phyloP scores from a whole-genome alignment of 108 stramenopile species.

The Poteriospumella lacustris region DNA sequence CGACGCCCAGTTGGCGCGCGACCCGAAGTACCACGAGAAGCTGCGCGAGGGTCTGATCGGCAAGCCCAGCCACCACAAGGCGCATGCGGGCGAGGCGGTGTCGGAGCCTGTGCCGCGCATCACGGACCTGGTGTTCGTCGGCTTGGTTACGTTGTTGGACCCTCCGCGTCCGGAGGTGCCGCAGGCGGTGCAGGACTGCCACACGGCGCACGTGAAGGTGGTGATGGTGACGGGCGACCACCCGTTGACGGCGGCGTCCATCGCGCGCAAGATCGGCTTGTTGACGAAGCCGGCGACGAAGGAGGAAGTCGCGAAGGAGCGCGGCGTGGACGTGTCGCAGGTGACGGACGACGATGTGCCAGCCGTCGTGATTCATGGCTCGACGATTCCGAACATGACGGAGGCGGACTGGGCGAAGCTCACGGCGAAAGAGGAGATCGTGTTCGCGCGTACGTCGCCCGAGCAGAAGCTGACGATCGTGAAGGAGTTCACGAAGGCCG shows the following conservation, averaged over 20 bases:
- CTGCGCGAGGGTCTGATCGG: slow-evolving; percentile 37
- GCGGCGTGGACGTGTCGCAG: not conserved
- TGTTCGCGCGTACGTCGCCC: slow-evolving; percentile 61
- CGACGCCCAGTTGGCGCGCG: slow-evolving; percentile 1
- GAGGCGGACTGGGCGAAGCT: slow-evolving; percentile 53
- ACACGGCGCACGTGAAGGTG: slow-evolving; percentile 84
- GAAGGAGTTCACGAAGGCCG: slow-evolving; percentile 78
- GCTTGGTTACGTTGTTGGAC: slow-evolving; percentile 58
- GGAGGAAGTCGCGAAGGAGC: not conserved
- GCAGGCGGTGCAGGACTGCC: slow-evolving; percentile 77
- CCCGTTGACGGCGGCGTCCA: slow-evolving; percentile 81
- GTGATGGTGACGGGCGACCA: slow-evolving; percentile 97
- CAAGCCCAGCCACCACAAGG: not conserved
- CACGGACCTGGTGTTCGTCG: slow-evolving; percentile 52
- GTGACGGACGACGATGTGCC: not conserved
- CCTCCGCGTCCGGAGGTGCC: slow-evolving; percentile 74
- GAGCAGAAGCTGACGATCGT: slow-evolving; percentile 76
- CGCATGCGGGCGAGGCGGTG: no score
- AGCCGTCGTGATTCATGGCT: slow-evolving; percentile 61
- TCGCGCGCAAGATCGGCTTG: slow-evolving; percentile 84
- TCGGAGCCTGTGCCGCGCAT: no score
- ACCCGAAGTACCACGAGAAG: slow-evolving; percentile 36
- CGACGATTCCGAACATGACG: slow-evolving; percentile 44
- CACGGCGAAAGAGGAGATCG: slow-evolving; percentile 38
- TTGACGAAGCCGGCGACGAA: slow-evolving; percentile 11